Base-by-base conservation (phyloP, 179 eudicot genomes). In the Nepenthes alata region DNA sequence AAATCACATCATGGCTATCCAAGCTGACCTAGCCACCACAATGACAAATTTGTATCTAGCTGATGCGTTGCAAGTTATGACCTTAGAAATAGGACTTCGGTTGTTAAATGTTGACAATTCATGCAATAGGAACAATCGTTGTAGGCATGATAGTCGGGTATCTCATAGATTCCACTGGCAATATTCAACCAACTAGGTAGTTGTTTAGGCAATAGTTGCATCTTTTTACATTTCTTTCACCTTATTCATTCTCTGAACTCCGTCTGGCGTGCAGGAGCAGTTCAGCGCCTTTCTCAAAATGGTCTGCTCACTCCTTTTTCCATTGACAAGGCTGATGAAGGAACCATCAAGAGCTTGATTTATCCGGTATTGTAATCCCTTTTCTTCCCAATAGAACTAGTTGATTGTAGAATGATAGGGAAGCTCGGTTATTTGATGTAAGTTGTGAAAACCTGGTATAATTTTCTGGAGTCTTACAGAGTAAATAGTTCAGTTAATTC, bases 241-340 rank as follows among this genome's bases (percentile, higher is more conserved):
- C 2, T 5, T 6, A 62, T 0, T 64, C 44, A 37, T 6, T 60
- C 59, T 48, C 11, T 66, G 41, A 58, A 58, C 4, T 56, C 13
- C 37, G 47, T 57, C 65, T 57, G 39, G 41, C 15, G 61, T 77
- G 70, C 78, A 90, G 97, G 96, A 60, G 98, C 98, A 65, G 76
- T 89, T 65, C 88, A 86, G 60, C 87, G 96, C 62, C 96, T 91
- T 64, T 75, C 72, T 65, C 78, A 91, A 66, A 86, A 86, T 76
- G 77, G 73, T 67, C 78, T 91, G 59, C 87, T 86, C 54, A 81
- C 83, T 67, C 85, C 96, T 64, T 74, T 78, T 49, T 68, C 96
- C 51, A 67, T 91, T 61, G 86, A 86, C 55, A 66, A 77, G 64
- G 89, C 95, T 36, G 85, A 86, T 66, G 98, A 91, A 83, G 83